Evolutionary conservation across 2,329 filamentous ascomycete genomes (phyloP).

Genomic region (Thermomyces lanuginosus): DNA sequence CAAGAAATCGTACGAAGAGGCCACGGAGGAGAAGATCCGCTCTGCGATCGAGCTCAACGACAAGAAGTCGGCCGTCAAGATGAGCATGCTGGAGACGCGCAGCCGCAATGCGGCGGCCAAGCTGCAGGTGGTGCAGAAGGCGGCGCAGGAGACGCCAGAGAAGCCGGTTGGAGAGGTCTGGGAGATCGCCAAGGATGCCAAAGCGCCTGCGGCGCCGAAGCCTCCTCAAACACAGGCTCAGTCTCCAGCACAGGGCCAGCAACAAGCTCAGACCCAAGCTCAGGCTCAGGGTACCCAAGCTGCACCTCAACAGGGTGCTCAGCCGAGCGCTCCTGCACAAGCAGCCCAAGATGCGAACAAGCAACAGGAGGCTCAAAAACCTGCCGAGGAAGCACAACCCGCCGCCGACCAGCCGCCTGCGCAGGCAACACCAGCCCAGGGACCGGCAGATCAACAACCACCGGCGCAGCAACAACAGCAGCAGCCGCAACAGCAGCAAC

Average conservation of each 20-base stretch:
- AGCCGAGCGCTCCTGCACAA: too few species aligned
- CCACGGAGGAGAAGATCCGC: slow-evolving; percentile 41
- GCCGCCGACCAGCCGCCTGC: slow-evolving; percentile 2
- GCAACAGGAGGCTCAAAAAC: too few species aligned
- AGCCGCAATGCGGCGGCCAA: slow-evolving; percentile 50
- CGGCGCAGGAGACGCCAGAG: slow-evolving; percentile 70
- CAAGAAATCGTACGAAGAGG: slow-evolving; percentile 36
- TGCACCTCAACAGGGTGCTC: too few species aligned
- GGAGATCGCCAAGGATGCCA: slow-evolving; percentile 57
- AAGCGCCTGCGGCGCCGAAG: slow-evolving; percentile 29
- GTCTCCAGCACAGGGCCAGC: slow-evolving; percentile 5
- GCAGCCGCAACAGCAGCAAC: slow-evolving; percentile 4
- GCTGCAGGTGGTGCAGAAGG: slow-evolving; percentile 60
- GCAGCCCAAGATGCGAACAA: too few species aligned
- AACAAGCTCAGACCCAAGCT: too few species aligned
- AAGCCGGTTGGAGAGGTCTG: slow-evolving; percentile 75
- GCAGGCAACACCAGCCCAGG: neutral
- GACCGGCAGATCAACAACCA: slow-evolving; percentile 3
- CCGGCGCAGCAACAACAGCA: slow-evolving; percentile 8
- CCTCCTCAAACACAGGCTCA: too few species aligned
- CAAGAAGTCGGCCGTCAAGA: slow-evolving; percentile 56
- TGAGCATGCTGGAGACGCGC: slow-evolving; percentile 66
- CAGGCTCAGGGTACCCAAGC: too few species aligned
- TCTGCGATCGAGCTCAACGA: slow-evolving; percentile 52
- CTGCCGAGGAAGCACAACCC: too few species aligned